Conservation (phyloP, 257 asterid genomes). For the Orobanche coerulescens region DNA sequence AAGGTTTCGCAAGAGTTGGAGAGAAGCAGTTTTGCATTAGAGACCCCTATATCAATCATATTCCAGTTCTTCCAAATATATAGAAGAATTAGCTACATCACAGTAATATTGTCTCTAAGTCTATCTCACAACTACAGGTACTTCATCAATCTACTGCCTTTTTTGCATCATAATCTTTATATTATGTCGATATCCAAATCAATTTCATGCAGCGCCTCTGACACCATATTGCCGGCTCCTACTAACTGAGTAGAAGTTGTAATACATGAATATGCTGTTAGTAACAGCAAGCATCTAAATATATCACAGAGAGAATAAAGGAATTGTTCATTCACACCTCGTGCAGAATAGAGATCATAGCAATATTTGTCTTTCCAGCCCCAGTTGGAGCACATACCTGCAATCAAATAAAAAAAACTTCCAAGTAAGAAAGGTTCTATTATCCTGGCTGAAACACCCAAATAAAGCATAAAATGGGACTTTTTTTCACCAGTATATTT, state of each 20-base stretch:
- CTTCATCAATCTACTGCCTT: neutral
- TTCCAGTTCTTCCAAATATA: neutral
- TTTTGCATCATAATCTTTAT: neutral
- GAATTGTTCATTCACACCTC: constrained; percentile 45
- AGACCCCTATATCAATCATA: neutral
- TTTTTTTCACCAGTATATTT: constrained; percentile 68
- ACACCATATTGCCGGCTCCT: neutral
- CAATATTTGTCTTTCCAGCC: constrained; percentile 97
- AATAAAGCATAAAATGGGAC: neutral
- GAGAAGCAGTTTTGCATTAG: neutral
- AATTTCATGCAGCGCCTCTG: too few relatives aligned
- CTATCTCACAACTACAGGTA: neutral
- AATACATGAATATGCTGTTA: neutral
- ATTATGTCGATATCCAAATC: too few relatives aligned
- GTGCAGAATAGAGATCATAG: constrained; percentile 84
- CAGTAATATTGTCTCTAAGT: neutral
- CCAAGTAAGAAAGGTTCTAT: constrained; percentile 22
- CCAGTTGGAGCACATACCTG: constrained; percentile 99
- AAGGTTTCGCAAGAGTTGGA: neutral
- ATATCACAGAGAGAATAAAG: neutral
- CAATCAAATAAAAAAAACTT: constrained; percentile 26
- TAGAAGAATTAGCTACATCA: neutral
- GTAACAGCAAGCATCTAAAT: constrained; percentile 11
- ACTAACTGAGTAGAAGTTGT: neutral
- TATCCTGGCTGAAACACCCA: constrained; percentile 10